Percentiles rank a stretch among this genome's conserved stretches.
These are phyloP conservation scores for Torulaspora franciscae DNA, from an alignment of 805 yeast genomes.

Conservation along the genomic window DNA sequence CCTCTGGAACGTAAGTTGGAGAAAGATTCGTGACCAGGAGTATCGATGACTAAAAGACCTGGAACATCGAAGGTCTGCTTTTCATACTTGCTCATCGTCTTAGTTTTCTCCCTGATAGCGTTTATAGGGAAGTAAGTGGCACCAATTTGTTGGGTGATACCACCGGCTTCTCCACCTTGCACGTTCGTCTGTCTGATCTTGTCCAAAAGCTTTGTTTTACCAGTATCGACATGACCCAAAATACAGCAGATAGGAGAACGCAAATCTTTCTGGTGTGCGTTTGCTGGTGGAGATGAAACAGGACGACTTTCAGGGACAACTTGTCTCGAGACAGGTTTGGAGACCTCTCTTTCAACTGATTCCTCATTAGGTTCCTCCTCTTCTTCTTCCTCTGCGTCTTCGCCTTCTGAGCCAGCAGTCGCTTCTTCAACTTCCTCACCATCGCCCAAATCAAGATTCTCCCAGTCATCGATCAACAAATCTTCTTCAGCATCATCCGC, in stretches of 20 bases:
- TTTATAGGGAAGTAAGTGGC: slow-evolving; percentile 99
- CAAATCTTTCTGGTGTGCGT: slow-evolving; percentile 47
- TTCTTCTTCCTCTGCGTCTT: slow-evolving; percentile 28
- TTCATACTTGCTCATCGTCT: slow-evolving; percentile 82
- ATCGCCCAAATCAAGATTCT: slow-evolving; percentile 57
- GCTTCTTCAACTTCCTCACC: slow-evolving; percentile 53
- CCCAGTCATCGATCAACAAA: slow-evolving; percentile 82
- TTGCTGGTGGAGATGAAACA: slow-evolving; percentile 27
- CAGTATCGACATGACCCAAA: slow-evolving; percentile 99
- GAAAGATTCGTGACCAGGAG: slow-evolving; percentile 99
- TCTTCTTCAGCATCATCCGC: slow-evolving; percentile 44
- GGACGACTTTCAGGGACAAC: slow-evolving; percentile 7
- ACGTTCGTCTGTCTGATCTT: slow-evolving; percentile 98
- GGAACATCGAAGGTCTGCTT: slow-evolving; percentile 90
- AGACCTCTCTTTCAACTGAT: slow-evolving; percentile 26
- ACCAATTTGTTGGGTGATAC: slow-evolving; percentile 99
- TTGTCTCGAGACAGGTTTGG: slow-evolving; percentile 23
- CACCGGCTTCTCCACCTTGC: slow-evolving; percentile 99
- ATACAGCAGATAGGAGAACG: slow-evolving; percentile 99
- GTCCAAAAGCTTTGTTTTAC: slow-evolving; percentile 95
- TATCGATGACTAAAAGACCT: slow-evolving; percentile 92
- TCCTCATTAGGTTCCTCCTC: slow-evolving; percentile 31
- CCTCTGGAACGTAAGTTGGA: slow-evolving; percentile 97
- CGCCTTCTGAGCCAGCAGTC: slow-evolving; percentile 36
- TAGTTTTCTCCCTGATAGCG: slow-evolving; percentile 85